A percentile compares a stretch with the other conserved stretches of the same genome.
Conservation (phyloP, 2,329 filamentous ascomycete genomes). For the Bipolaris bicolor region DNA sequence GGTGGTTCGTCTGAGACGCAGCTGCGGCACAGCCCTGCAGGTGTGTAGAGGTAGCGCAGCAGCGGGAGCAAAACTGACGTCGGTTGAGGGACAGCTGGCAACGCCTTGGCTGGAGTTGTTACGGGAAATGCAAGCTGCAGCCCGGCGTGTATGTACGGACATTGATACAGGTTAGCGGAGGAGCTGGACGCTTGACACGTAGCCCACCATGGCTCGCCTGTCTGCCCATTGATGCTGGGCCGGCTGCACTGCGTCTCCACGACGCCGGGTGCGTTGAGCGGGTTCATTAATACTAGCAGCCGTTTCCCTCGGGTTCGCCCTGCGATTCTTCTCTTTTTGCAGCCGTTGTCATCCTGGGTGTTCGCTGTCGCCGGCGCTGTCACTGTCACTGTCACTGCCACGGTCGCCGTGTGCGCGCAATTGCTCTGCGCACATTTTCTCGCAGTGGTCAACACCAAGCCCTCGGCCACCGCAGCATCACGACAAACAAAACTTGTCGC, state of each 20-base stretch:
- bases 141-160: slow-evolving; percentile 1
- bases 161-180: slow-evolving; percentile 44
- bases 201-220: slow-evolving; percentile 44
- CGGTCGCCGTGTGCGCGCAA: slow-evolving; percentile 23
- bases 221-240: slow-evolving; percentile 51
- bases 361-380: slow-evolving; percentile 6
- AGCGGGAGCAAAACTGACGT: slow-evolving; percentile 27
- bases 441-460: slow-evolving; percentile 29
- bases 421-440: slow-evolving; percentile 29
- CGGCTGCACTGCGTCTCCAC: slow-evolving; percentile 45
- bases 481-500: background rate
- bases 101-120: slow-evolving; percentile 36
- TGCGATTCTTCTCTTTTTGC: slow-evolving; percentile 29
- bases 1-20: slow-evolving; percentile 26
- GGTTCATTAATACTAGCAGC: slow-evolving; percentile 42
- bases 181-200: slow-evolving; percentile 45
- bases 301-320: slow-evolving; percentile 34
- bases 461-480: slow-evolving; percentile 22
- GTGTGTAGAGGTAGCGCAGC: slow-evolving; percentile 7
- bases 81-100: slow-evolving; percentile 45
- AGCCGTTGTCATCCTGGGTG: slow-evolving; percentile 11
- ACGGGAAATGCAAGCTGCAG: slow-evolving; percentile 39
- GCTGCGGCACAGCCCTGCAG: slow-evolving; percentile 33
- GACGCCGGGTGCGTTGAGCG: slow-evolving; percentile 38
- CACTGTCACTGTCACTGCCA: background rate